Conservation (phyloP, 164 flowering plant genomes). For the Buxus sempervirens region DNA sequence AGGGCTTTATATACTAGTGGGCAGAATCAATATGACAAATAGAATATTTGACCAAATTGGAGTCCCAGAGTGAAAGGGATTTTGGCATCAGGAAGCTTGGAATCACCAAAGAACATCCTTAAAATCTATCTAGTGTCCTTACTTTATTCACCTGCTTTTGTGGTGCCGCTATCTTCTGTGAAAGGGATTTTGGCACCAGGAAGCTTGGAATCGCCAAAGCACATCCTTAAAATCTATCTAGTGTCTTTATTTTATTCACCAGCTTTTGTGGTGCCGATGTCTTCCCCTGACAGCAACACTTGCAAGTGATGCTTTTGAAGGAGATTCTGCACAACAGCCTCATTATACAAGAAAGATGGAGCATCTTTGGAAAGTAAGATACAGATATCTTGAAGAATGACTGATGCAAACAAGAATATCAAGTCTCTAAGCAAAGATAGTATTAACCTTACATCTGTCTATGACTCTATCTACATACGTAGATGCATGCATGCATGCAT, state of each 20-base stretch:
- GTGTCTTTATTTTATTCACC: constrained; percentile 1
- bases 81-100: constrained; percentile 11
- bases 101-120: constrained; percentile 4
- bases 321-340: constrained; percentile 39
- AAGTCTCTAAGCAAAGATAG: not conserved
- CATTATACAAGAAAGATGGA: constrained; percentile 26
- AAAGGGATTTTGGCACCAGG: constrained; percentile 8
- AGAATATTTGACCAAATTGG: too few species aligned
- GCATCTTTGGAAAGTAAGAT: not conserved
- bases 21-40: too few species aligned
- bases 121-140: constrained; percentile 7
- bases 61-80: too few species aligned
- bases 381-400: not conserved
- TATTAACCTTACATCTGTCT: not conserved
- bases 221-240: constrained; percentile 8
- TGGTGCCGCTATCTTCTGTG: constrained; percentile 4
- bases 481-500: too few species aligned
- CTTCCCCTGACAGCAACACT: constrained; percentile 12
- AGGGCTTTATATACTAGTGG: not conserved
- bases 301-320: constrained; percentile 19
- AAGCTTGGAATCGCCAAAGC: constrained; percentile 11
- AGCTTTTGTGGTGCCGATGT: constrained; percentile 3
- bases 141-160: constrained; percentile 5
- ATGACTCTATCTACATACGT: not conserved
- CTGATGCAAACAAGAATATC: not conserved